phyloP scores from a whole-genome alignment of 2,329 filamentous ascomycete species.

The Aspergillus sp. region DNA sequence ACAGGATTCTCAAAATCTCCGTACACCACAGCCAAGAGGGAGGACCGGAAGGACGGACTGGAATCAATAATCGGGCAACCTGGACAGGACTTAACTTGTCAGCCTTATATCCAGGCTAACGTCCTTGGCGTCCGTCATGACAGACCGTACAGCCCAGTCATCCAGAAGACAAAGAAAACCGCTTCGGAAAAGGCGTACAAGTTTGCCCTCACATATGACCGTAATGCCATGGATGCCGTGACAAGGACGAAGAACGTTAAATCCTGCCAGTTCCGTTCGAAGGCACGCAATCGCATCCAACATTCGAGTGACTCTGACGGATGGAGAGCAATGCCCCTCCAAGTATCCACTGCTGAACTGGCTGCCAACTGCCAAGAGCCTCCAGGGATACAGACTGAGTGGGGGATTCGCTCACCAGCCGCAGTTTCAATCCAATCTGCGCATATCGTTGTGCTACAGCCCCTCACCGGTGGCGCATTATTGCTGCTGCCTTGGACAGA shows the following conservation, averaged over 20 bases:
- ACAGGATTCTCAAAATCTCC: not conserved
- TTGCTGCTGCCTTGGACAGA: conserved; percentile 1
- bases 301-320: not conserved
- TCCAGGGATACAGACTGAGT: conserved; percentile 7
- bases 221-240: not conserved
- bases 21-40: not conserved
- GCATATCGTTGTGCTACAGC: not conserved
- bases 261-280: not conserved
- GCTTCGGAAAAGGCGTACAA: not conserved
- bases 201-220: not conserved
- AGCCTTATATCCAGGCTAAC: not conserved
- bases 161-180: not conserved
- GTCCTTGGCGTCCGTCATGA: not conserved
- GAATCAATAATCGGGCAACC: not conserved
- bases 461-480: not conserved
- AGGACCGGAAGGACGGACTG: not conserved
- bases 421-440: not conserved
- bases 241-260: not conserved
- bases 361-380: conserved; percentile 16
- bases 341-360: conserved; percentile 13
- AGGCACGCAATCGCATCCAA: not conserved
- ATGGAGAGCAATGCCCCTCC: conserved; percentile 2
- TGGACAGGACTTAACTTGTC: not conserved
- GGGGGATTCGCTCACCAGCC: conserved; percentile 6
- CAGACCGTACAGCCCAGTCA: not conserved